Evolutionary conservation across 352 stramenopile species (phyloP).

Genomic region (Phytopythium oedochilum): DNA sequence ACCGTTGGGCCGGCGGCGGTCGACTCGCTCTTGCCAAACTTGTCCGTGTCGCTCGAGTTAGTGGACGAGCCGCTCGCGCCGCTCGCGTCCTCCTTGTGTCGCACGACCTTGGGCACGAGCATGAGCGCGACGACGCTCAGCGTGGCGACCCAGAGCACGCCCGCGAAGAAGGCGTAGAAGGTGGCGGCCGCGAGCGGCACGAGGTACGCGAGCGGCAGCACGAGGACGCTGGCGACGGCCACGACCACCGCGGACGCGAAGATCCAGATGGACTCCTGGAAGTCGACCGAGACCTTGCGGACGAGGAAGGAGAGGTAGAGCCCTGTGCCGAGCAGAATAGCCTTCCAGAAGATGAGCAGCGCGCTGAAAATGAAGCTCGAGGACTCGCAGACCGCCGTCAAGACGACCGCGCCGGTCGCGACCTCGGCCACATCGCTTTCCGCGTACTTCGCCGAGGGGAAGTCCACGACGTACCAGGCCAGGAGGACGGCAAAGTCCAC

Average conservation of each 20-base stretch:
- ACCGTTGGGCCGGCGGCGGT: neutral
- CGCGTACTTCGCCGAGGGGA: conserved; percentile 5
- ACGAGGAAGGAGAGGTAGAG: conserved; percentile 24
- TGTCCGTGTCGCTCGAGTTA: too few species aligned
- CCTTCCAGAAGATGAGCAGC: conserved; percentile 21
- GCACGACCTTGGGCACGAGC: conserved; percentile 7
- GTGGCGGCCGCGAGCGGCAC: conserved; percentile 8
- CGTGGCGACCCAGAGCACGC: conserved; percentile 4
- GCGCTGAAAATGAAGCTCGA: conserved; percentile 16
- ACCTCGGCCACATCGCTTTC: neutral
- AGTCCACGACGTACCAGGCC: conserved; percentile 7
- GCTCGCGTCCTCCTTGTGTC: neutral
- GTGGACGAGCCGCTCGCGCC: too few species aligned
- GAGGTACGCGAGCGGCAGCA: conserved; percentile 23
- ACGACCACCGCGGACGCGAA: conserved; percentile 18
- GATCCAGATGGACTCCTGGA: conserved; percentile 29
- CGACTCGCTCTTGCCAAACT: too few species aligned
- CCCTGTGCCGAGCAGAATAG: conserved; percentile 13
- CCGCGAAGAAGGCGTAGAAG: conserved; percentile 12
- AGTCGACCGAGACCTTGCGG: conserved; percentile 21
- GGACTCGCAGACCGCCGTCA: conserved; percentile 6
- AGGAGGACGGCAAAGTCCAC: conserved; percentile 11
- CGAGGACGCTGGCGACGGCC: conserved; percentile 12
- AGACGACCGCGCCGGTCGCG: neutral
- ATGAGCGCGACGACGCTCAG: conserved; percentile 6